Percentiles rank a stretch among this genome's conserved stretches.
phyloP scores from a whole-genome alignment of 441 rosid species.

The Breynia disticha region DNA sequence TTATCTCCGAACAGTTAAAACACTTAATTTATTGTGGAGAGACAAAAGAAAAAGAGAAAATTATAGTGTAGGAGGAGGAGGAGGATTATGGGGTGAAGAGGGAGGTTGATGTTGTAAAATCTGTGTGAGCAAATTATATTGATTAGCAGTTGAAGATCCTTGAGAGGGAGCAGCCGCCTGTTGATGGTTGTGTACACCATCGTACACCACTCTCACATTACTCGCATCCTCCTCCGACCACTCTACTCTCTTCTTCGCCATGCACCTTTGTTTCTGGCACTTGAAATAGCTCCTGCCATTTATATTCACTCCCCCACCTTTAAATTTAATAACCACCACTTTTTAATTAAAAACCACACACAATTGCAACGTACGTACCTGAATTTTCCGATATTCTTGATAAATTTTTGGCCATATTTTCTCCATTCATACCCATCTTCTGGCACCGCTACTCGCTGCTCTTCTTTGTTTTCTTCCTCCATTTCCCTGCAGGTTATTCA shows the following conservation, averaged over 20 bases:
- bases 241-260: slow-evolving; percentile 27
- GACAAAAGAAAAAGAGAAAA: too few species aligned
- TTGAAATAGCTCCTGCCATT: slow-evolving; percentile 28
- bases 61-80: too few species aligned
- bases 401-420: slow-evolving; percentile 37
- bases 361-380: slow-evolving; percentile 17
- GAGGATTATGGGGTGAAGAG: neutral
- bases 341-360: neutral
- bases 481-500: too few species aligned
- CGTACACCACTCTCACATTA: slow-evolving; percentile 19
- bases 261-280: slow-evolving; percentile 21
- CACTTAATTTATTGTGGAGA: too few species aligned
- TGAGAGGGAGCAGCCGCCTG: neutral
- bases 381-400: slow-evolving; percentile 21
- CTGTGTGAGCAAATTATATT: slow-evolving; percentile 23
- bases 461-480: neutral
- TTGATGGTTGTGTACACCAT: slow-evolving; percentile 22
- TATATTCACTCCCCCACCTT: neutral
- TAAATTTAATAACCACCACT: neutral
- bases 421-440: slow-evolving; percentile 32
- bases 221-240: slow-evolving; percentile 18
- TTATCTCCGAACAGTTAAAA: too few species aligned
- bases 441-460: slow-evolving; percentile 20
- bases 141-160: slow-evolving; percentile 10
- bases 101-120: slow-evolving; percentile 15